Evolutionary conservation across 352 stramenopile genomes (phyloP).

Genomic region (Phytophthora ohioensis): DNA sequence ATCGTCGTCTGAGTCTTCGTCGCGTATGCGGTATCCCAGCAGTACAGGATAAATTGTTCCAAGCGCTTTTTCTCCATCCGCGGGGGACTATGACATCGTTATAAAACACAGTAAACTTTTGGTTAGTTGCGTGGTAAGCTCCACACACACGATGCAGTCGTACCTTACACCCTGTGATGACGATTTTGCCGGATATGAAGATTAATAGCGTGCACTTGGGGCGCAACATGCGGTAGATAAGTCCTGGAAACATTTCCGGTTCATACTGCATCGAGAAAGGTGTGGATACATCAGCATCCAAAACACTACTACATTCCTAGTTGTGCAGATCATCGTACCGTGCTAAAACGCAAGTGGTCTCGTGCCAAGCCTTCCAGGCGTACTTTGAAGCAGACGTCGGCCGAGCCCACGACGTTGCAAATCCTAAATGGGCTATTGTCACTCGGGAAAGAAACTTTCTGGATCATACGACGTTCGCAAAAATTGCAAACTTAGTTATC

Average conservation of each 20-base stretch:
- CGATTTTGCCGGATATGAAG: constrained; percentile 99
- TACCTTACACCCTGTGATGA: constrained; percentile 94
- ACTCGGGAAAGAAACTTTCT: constrained; percentile 73
- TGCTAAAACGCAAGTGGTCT: constrained; percentile 72
- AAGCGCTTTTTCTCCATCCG: constrained; percentile 54
- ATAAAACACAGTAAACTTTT: constrained; percentile 1
- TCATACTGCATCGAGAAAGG: constrained; percentile 88
- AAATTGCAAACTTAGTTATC: neutral
- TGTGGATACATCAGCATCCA: neutral
- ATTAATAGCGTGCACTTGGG: constrained; percentile 99
- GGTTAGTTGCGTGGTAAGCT: constrained; percentile 1
- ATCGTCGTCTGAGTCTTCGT: constrained; percentile 38
- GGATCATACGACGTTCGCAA: neutral
- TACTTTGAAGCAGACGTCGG: constrained; percentile 91
- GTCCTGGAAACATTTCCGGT: constrained; percentile 99
- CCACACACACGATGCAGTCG: neutral
- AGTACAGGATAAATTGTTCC: constrained; percentile 70
- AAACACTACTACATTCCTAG: neutral
- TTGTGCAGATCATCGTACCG: constrained; percentile 41
- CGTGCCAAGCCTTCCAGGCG: constrained; percentile 76
- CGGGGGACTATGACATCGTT: constrained; percentile 24
- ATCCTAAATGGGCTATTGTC: constrained; percentile 56
- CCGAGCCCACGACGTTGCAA: constrained; percentile 91
- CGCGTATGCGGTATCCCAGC: constrained; percentile 54
- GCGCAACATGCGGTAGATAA: constrained; percentile 98